These are phyloP conservation scores for Lactarius hengduanensis DNA, from an alignment of 768 basidiomycete species.

Conservation along the genomic window DNA sequence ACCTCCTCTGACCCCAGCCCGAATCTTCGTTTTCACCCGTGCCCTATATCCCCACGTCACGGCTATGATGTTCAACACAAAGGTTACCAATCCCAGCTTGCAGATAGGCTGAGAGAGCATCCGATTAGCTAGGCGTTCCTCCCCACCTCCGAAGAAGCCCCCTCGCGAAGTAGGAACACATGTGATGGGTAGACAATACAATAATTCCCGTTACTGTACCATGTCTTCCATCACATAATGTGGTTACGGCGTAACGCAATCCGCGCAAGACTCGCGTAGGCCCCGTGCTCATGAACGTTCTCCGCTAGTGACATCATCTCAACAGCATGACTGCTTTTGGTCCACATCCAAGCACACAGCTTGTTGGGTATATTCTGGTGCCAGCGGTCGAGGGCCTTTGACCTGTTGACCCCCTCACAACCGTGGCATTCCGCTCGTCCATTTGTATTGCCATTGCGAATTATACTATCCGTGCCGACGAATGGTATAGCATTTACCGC, in stretches of 20 bases:
- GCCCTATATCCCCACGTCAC: neutral
- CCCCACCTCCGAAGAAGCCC: neutral
- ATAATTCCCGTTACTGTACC: neutral
- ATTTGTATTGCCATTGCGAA: neutral
- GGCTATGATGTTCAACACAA: neutral
- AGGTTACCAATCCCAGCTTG: neutral
- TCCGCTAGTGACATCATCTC: neutral
- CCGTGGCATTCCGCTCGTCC: neutral
- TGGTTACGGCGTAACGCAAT: neutral
- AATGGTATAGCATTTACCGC: neutral
- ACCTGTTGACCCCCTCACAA: neutral
- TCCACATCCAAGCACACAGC: neutral
- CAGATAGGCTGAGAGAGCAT: neutral
- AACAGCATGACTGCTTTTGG: neutral
- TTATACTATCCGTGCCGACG: neutral
- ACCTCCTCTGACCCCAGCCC: neutral
- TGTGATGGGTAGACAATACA: neutral
- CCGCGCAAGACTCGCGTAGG: neutral
- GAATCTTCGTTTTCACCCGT: neutral
- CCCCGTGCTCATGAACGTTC: neutral
- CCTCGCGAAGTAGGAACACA: neutral
- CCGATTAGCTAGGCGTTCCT: neutral
- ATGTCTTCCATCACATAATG: neutral
- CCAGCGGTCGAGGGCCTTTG: neutral
- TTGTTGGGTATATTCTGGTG: neutral